Conservation (phyloP, 768 basidiomycete species). For the Amanita rubescens region DNA sequence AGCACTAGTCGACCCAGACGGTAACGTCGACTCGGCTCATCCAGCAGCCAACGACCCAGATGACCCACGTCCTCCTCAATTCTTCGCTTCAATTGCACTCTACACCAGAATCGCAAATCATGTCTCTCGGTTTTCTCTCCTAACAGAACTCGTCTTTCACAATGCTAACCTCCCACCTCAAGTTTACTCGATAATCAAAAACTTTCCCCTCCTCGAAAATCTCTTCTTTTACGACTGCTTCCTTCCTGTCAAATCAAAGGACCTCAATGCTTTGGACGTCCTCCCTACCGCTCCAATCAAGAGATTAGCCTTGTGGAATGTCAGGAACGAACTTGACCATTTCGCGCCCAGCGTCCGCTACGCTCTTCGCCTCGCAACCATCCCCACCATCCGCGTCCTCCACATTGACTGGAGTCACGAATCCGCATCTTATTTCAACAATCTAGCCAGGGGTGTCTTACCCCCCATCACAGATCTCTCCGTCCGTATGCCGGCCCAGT, state of each 20-base stretch:
- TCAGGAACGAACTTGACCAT: constrained; percentile 21
- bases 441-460: not conserved
- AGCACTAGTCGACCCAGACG: not conserved
- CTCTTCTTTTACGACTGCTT: constrained; percentile 36
- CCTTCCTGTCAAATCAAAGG: constrained; percentile 16
- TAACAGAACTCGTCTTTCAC: constrained; percentile 30
- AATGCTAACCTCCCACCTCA: constrained; percentile 28
- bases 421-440: constrained; percentile 25
- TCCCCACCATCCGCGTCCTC: constrained; percentile 29
- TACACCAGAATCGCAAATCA: not conserved
- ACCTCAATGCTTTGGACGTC: constrained; percentile 17
- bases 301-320: constrained; percentile 31
- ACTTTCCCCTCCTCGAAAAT: constrained; percentile 27
- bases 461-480: constrained; percentile 13
- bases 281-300: constrained; percentile 28
- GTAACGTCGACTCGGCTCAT: not conserved
- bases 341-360: constrained; percentile 7
- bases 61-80: not conserved
- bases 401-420: constrained; percentile 34
- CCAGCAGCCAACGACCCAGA: not conserved
- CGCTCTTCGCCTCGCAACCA: constrained; percentile 26
- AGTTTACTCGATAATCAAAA: constrained; percentile 28
- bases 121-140: constrained; percentile 20
- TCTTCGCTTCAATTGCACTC: not conserved
- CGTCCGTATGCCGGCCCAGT: constrained; percentile 16